Percentiles rank a stretch among this genome's conserved stretches.
These are phyloP conservation scores for Metschnikowia amazonensis DNA, from an alignment of 805 yeast species.

Conservation along the genomic window DNA sequence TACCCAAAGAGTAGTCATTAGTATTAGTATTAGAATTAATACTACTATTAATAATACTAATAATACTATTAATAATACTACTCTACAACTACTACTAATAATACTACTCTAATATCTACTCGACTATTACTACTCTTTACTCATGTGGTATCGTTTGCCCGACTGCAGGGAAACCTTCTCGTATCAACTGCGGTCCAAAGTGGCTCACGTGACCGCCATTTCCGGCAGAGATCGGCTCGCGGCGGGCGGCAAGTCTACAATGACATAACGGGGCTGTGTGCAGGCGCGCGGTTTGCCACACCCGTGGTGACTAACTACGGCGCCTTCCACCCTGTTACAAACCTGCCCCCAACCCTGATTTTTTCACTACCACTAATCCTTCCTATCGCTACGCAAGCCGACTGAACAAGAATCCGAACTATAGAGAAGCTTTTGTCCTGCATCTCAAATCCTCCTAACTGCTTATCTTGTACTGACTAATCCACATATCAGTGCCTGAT, in stretches of 20 bases:
- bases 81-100: too few relatives aligned
- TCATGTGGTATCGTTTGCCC: too few relatives aligned
- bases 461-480: neutral
- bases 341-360: neutral
- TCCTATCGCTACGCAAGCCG: neutral
- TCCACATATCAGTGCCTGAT: too few relatives aligned
- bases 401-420: neutral
- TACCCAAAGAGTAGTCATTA: too few relatives aligned
- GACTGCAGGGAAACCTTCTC: too few relatives aligned
- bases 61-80: too few relatives aligned
- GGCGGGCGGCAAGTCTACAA: neutral
- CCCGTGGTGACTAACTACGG: neutral
- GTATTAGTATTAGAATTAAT: too few relatives aligned
- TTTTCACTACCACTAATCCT: neutral
- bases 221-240: neutral
- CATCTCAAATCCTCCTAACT: neutral
- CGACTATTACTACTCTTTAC: too few relatives aligned
- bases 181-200: too few relatives aligned
- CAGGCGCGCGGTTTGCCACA: conserved; percentile 7
- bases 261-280: neutral
- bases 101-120: too few relatives aligned
- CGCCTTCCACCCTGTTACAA: neutral
- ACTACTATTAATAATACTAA: too few relatives aligned
- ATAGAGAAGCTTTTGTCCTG: neutral
- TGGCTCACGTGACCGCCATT: too few relatives aligned